A percentile compares a stretch with the other conserved stretches of the same genome.
Conservation (phyloP, 768 basidiomycete genomes). For the Russula olivacea region DNA sequence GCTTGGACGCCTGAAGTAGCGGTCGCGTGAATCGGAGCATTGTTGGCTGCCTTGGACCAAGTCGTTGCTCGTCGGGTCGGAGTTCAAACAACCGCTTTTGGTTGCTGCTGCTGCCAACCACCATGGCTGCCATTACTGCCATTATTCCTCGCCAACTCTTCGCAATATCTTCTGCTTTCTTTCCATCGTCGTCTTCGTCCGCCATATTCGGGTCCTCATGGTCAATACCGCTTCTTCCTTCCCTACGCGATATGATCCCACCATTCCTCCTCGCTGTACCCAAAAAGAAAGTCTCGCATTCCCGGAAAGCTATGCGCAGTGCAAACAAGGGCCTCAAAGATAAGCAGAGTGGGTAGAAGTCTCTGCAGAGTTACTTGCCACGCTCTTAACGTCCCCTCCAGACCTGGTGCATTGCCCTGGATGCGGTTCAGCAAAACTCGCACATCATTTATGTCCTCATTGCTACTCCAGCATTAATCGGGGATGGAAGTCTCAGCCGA, state of each 20-base stretch:
- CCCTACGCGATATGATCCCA: conserved; percentile 71
- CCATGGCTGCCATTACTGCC: conserved; percentile 7
- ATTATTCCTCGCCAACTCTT: conserved; percentile 24
- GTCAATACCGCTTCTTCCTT: conserved; percentile 39
- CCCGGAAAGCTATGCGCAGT: conserved; percentile 88
- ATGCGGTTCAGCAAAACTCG: conserved; percentile 82
- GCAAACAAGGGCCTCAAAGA: conserved; percentile 95
- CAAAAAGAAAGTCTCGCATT: conserved; percentile 90
- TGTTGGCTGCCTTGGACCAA: conserved; percentile 28
- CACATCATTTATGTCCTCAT: conserved; percentile 77
- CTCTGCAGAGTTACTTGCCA: neutral
- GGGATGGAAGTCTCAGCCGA: conserved; percentile 48
- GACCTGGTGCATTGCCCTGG: conserved; percentile 89
- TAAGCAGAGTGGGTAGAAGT: conserved; percentile 63
- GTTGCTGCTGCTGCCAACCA: no score
- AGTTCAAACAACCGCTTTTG: conserved; percentile 11
- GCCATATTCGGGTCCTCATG: conserved; percentile 29
- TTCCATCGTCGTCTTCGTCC: conserved; percentile 27
- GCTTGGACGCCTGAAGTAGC: conserved; percentile 57
- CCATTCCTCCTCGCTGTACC: conserved; percentile 88
- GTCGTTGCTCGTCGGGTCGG: conserved; percentile 21
- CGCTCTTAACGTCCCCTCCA: conserved; percentile 30
- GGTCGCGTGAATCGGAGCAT: conserved; percentile 80
- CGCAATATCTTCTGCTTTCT: conserved; percentile 26
- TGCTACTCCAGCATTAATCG: conserved; percentile 72